Base-by-base conservation (phyloP, 2,329 filamentous ascomycete species). In the Pyrenochaeta sp. region DNA sequence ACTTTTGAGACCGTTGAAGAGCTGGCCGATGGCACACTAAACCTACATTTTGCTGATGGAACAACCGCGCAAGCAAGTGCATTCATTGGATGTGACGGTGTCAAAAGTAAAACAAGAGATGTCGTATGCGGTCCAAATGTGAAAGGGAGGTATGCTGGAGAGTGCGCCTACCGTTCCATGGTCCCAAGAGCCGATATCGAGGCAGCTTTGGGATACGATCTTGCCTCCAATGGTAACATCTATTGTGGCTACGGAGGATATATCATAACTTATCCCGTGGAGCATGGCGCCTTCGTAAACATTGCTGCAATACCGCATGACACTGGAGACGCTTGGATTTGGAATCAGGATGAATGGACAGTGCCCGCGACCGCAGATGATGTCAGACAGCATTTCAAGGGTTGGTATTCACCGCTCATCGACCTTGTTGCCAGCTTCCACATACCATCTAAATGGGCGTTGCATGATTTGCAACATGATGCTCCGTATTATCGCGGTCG, bases 11-110 rank as follows among this genome's bases (percentile, higher is more conserved):
- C 36, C 4, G 47, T 58, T 3, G 47, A 57, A 10, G 52, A 59
- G 15, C 32, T 41, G 3, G 27, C 34, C 8, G 36, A 48, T 34
- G 59, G 53, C 6, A 45, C 38, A 2, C 20, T 61, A 13, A 27
- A 43, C 18, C 43, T 74, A 19, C 46, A 41, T 10, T 75, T 81
- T 44, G 46, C 62, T 1, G 79, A 81, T 56, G 76, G 77, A 2
- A 73, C 63, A 0, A 63, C 55, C 0, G 74, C 66, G 1, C 47
- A 67, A 11, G 73, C 74, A 5, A 72, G 71, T 51, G 69, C 74
- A 1, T 76, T 83, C 0, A 74, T 87, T 44, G 84, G 81, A 13
- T 85, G 82, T 59, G 84, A 87, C 60, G 84, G 84, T 2, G 82
- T 87, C 55, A 81, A 81, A 61, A 84, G 81, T 2, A 71, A 72